Conservation (phyloP, 2,329 filamentous ascomycete species). For the Aspergillus sp. region DNA sequence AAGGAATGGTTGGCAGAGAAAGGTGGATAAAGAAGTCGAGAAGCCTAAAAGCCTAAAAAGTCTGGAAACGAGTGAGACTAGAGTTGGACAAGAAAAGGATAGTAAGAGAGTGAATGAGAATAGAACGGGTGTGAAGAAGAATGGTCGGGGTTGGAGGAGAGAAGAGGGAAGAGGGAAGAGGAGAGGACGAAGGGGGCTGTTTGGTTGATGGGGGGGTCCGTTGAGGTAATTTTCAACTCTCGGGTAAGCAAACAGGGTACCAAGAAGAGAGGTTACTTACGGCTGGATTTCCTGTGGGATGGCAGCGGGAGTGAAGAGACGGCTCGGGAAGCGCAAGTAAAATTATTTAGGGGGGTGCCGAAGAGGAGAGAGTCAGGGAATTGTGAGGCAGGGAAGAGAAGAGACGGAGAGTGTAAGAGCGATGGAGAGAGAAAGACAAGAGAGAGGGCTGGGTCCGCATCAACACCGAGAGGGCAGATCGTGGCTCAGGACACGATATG, state of each 20-base stretch:
- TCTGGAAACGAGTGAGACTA: conserved; percentile 30
- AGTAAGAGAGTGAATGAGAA: conserved; percentile 28
- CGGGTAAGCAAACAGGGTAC: conserved; percentile 2
- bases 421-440: neutral
- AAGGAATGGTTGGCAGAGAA: conserved; percentile 12
- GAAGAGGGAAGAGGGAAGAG: conserved; percentile 26
- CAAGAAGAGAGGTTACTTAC: neutral
- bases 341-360: neutral
- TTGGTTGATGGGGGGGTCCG: conserved; percentile 20
- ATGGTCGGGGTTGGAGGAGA: conserved; percentile 25
- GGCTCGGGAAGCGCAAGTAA: conserved; percentile 6
- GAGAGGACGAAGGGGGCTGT: conserved; percentile 23
- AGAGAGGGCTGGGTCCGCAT: neutral
- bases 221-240: conserved; percentile 5
- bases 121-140: conserved; percentile 20
- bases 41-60: conserved; percentile 25
- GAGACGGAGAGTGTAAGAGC: neutral
- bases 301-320: conserved; percentile 3
- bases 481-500: conserved; percentile 8
- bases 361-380: too few species aligned
- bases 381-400: neutral
- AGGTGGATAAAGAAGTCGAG: conserved; percentile 5
- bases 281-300: neutral
- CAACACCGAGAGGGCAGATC: conserved; percentile 5
- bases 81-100: conserved; percentile 25